Evolutionary conservation across 768 basidiomycete genomes (phyloP).

Genomic region (Ephemerocybe angulata): DNA sequence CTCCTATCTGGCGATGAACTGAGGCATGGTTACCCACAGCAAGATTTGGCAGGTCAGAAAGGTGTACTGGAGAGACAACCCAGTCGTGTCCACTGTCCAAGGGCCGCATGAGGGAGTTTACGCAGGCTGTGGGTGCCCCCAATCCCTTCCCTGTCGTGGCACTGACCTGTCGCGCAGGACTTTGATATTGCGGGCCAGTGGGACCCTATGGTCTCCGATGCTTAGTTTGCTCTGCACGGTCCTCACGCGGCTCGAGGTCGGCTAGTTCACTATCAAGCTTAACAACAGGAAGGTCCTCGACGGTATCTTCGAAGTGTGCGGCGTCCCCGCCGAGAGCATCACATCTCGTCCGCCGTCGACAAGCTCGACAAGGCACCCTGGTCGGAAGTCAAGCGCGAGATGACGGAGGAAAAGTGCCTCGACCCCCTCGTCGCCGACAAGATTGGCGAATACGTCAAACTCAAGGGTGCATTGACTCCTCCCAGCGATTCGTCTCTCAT

Average conservation of each 20-base stretch:
- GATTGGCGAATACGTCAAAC: constrained; percentile 96
- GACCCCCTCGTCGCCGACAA: constrained; percentile 78
- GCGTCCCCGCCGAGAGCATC: constrained; percentile 87
- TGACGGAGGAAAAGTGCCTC: constrained; percentile 94
- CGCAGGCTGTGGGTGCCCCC: constrained; percentile 80
- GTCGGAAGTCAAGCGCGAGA: constrained; percentile 90
- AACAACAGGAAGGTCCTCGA: constrained; percentile 98
- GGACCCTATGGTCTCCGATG: constrained; percentile 98
- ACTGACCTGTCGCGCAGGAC: constrained; percentile 52
- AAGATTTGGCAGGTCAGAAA: constrained; percentile 99
- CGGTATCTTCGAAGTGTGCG: constrained; percentile 95
- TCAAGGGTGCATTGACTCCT: constrained; percentile 82
- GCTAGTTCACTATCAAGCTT: constrained; percentile 94
- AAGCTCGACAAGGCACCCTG: constrained; percentile 98
- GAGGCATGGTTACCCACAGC: constrained; percentile 65
- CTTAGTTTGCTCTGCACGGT: constrained; percentile 87
- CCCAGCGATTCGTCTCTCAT: too few relatives aligned
- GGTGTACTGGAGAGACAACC: constrained; percentile 94
- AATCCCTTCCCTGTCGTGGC: neutral
- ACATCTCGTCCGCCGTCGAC: constrained; percentile 95
- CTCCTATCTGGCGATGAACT: constrained; percentile 90
- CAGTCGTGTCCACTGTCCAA: constrained; percentile 98
- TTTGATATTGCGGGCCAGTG: constrained; percentile 90
- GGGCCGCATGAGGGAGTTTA: constrained; percentile 98
- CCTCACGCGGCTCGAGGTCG: constrained; percentile 79